Evolutionary conservation across 73 alveolate species (phyloP).

Genomic region (Paraurostyla sp.): DNA sequence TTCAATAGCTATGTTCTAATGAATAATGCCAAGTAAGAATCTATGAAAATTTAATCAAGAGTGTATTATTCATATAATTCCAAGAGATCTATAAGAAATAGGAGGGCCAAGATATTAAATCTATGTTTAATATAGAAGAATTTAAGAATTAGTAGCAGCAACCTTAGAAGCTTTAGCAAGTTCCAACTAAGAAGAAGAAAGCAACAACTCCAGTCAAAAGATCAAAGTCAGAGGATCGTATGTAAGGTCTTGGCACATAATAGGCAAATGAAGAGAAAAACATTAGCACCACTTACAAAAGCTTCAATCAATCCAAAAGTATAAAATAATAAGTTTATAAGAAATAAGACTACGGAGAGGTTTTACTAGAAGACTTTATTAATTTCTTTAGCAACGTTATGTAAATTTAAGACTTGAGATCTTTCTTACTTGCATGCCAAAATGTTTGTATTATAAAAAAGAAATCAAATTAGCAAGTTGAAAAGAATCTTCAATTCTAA

Average conservation of each 20-base stretch:
- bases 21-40: not conserved
- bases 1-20: not conserved
- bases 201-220: constrained; percentile 7
- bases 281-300: not conserved
- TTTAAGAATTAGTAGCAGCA: not conserved
- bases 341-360: constrained; percentile 32
- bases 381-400: constrained; percentile 27
- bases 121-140: constrained; percentile 27
- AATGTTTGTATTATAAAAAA: constrained; percentile 38
- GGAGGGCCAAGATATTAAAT: constrained; percentile 45
- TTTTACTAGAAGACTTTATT: constrained; percentile 36
- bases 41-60: constrained; percentile 43
- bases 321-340: constrained; percentile 1
- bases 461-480: not conserved
- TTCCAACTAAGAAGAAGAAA: constrained; percentile 18
- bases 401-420: constrained; percentile 32
- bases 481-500: not conserved
- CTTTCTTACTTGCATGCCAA: constrained; percentile 49
- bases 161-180: not conserved
- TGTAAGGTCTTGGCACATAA: no score
- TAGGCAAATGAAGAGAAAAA: constrained; percentile 32
- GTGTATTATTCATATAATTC: constrained; percentile 20
- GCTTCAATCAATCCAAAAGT: not conserved
- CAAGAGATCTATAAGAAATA: constrained; percentile 15
- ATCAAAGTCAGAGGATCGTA: constrained; percentile 5